phyloP scores from a whole-genome alignment of 1,139 yeast genomes.

The Geotrichum australiense region DNA sequence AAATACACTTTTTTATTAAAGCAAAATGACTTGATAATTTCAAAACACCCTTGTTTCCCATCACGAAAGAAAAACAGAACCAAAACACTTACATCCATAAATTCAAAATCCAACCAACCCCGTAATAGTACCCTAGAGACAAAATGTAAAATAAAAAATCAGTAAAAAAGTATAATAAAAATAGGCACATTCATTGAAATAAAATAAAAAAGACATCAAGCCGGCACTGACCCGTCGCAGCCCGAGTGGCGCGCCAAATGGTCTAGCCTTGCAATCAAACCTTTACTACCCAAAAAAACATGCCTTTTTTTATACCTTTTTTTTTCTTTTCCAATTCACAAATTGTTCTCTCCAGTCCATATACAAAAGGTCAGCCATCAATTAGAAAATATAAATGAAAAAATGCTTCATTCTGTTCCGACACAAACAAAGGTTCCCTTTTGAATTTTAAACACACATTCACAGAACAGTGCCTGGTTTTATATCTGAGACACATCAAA shows the following conservation, averaged over 20 bases:
- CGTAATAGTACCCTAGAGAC: too few species aligned
- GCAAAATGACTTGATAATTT: too few species aligned
- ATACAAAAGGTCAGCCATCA: slow-evolving; percentile 19
- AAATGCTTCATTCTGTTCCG: background rate
- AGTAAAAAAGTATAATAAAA: too few species aligned
- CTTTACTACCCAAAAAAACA: slow-evolving; percentile 8
- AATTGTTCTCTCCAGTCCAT: slow-evolving; percentile 3
- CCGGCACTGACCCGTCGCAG: slow-evolving; percentile 26
- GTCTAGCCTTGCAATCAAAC: slow-evolving; percentile 12
- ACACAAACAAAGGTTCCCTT: background rate
- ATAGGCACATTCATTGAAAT: background rate
- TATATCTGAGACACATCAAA: too few species aligned
- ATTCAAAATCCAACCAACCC: too few species aligned
- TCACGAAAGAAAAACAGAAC: too few species aligned
- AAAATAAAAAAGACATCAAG: background rate
- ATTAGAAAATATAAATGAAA: too few species aligned
- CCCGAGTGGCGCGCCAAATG: slow-evolving; percentile 25
- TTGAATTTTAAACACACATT: background rate
- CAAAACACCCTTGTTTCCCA: too few species aligned
- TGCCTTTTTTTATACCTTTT: slow-evolving; percentile 2
- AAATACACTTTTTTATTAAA: too few species aligned
- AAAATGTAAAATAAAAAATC: too few species aligned
- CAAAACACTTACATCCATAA: too few species aligned
- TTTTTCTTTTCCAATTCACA: background rate
- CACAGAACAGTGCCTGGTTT: too few species aligned